A percentile compares a stretch with the other conserved stretches of the same genome.
Evolutionary conservation across 306 rosid species (phyloP).

Genomic region (Prunus kanzakura): DNA sequence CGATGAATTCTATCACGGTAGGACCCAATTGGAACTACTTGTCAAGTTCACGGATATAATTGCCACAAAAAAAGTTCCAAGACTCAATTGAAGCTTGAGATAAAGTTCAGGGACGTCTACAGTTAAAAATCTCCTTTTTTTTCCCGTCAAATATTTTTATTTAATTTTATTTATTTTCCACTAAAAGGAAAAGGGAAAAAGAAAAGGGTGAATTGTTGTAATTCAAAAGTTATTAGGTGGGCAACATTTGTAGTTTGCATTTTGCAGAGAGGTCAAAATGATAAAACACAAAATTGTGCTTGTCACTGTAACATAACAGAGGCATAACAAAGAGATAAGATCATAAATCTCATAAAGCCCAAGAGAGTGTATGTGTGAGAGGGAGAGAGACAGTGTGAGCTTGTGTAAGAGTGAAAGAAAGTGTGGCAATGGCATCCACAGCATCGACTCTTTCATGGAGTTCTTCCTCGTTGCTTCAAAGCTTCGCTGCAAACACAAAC

Average conservation of each 20-base stretch:
- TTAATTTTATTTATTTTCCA: no score
- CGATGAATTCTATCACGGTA: rapidly evolving
- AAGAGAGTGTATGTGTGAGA: background rate
- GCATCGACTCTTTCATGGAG: slow-evolving; percentile 62
- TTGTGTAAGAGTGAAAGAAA: background rate
- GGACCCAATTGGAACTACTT: no score
- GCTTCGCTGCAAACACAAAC: slow-evolving; percentile 36
- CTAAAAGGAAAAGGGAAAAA: no score
- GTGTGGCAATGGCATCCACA: slow-evolving; percentile 57
- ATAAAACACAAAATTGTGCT: background rate
- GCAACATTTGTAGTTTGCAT: background rate
- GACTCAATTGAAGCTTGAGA: no score
- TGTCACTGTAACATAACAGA: background rate
- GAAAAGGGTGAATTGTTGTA: background rate
- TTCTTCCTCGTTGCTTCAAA: slow-evolving; percentile 48
- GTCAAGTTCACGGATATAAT: no score
- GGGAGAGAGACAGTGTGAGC: background rate
- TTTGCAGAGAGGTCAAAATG: background rate
- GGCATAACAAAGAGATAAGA: slow-evolving; percentile 23
- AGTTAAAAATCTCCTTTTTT: no score
- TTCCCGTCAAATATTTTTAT: no score
- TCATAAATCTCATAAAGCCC: background rate
- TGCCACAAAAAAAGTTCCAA: rapidly evolving
- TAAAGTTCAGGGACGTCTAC: no score
- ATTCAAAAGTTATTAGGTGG: background rate